phyloP scores from a whole-genome alignment of 306 rosid species.

The Cicer pinnatifidum region DNA sequence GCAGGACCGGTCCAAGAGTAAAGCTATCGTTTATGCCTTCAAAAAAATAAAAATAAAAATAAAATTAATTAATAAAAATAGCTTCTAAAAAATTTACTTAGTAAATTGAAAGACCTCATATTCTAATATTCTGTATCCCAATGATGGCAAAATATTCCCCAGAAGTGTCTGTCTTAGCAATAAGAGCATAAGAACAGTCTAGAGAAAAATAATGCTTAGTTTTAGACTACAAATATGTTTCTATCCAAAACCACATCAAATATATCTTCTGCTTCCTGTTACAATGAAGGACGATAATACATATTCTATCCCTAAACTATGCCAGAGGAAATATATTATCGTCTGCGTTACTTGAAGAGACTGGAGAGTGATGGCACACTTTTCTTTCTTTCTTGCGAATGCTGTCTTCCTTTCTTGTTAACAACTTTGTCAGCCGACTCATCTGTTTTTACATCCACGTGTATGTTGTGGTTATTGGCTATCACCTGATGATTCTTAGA shows the following conservation, averaged over 20 bases:
- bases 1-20: no score
- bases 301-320: slow-evolving; percentile 33
- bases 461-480: slow-evolving; percentile 27
- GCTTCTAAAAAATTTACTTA: no score
- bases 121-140: background rate
- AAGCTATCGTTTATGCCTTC: no score
- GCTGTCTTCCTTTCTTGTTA: slow-evolving; percentile 34
- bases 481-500: slow-evolving; percentile 43
- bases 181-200: slow-evolving; percentile 4
- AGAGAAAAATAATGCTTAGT: slow-evolving; percentile 14
- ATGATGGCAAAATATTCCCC: slow-evolving; percentile 16
- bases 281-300: slow-evolving; percentile 2
- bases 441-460: slow-evolving; percentile 37
- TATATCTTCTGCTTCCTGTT: slow-evolving; percentile 27
- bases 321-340: slow-evolving; percentile 32
- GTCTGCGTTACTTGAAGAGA: slow-evolving; percentile 53
- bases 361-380: slow-evolving; percentile 49
- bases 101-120: no score
- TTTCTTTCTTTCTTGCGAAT: slow-evolving; percentile 33
- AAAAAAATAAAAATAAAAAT: no score
- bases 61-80: no score
- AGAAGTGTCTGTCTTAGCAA: slow-evolving; percentile 24
- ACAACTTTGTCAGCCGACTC: slow-evolving; percentile 22
- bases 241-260: slow-evolving; percentile 8
- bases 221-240: slow-evolving; percentile 10